phyloP scores from a whole-genome alignment of 768 basidiomycete species.

The Lepiota brunneoincarnata region DNA sequence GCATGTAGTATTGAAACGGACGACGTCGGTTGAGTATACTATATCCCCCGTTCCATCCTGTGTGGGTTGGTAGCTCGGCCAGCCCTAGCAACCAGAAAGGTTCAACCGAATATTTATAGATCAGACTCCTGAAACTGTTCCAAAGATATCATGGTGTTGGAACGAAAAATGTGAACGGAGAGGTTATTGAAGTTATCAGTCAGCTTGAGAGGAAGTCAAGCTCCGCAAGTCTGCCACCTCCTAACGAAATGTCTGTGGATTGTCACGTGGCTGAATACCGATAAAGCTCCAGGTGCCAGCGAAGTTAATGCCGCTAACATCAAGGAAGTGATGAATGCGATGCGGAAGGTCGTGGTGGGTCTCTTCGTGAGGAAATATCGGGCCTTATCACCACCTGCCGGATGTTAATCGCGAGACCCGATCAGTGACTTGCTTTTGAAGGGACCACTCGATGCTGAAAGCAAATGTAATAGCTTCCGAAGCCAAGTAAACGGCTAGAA shows the following conservation, averaged over 20 bases:
- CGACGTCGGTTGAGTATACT: conserved; percentile 4
- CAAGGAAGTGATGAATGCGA: neutral
- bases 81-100: conserved; percentile 2
- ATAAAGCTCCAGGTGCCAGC: neutral
- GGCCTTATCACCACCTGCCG: neutral
- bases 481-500: neutral
- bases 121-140: neutral
- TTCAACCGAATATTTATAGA: neutral
- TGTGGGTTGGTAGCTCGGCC: neutral
- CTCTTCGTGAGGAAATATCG: neutral
- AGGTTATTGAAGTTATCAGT: neutral
- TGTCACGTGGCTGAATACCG: neutral
- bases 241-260: neutral
- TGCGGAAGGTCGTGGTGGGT: neutral
- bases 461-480: neutral
- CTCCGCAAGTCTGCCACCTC: neutral
- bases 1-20: conserved; percentile 2
- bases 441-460: conserved; percentile 1
- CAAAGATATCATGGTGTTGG: neutral
- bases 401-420: neutral
- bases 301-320: neutral
- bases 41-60: neutral
- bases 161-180: neutral
- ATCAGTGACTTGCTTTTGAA: neutral
- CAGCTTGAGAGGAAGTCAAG: neutral